A percentile compares a stretch with the other conserved stretches of the same genome.
phyloP scores from a whole-genome alignment of 208 protist genomes.

The Tetramitus jugosus region DNA sequence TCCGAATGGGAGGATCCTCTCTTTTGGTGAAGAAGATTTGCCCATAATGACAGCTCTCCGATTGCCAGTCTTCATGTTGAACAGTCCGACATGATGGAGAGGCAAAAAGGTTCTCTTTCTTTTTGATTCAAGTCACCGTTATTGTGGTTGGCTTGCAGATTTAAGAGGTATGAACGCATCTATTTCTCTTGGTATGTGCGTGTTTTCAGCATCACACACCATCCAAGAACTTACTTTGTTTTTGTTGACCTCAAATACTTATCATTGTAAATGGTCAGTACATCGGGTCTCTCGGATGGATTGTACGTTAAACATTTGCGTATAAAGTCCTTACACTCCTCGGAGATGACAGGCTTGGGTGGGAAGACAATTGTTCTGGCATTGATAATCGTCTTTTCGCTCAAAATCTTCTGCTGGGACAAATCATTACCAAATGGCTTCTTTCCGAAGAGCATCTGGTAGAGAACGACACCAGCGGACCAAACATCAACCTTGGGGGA shows the following conservation, averaged over 20 bases:
- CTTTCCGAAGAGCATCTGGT: conserved; percentile 83
- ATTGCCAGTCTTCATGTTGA: no score
- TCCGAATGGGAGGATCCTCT: no score
- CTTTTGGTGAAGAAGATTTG: no score
- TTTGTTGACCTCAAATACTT: conserved; percentile 32
- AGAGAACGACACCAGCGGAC: conserved; percentile 83
- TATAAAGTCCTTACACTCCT: conserved; percentile 25
- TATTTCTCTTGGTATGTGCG: no score
- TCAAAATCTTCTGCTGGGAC: conserved; percentile 56
- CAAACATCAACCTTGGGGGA: conserved; percentile 77
- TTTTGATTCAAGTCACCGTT: no score
- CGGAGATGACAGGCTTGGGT: not conserved
- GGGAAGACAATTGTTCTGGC: conserved; percentile 34
- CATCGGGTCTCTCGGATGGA: conserved; percentile 24
- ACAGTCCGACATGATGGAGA: no score
- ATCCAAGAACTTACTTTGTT: no score
- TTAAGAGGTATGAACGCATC: no score
- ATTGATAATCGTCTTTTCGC: conserved; percentile 28
- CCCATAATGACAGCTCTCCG: no score
- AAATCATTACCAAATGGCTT: conserved; percentile 84
- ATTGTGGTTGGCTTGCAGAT: no score
- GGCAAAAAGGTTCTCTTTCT: no score
- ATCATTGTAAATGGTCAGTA: conserved; percentile 30
- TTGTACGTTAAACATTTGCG: conserved; percentile 4
- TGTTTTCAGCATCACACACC: no score